These are phyloP conservation scores for Sarcomyxa edulis DNA, from an alignment of 768 basidiomycete species.

Conservation along the genomic window DNA sequence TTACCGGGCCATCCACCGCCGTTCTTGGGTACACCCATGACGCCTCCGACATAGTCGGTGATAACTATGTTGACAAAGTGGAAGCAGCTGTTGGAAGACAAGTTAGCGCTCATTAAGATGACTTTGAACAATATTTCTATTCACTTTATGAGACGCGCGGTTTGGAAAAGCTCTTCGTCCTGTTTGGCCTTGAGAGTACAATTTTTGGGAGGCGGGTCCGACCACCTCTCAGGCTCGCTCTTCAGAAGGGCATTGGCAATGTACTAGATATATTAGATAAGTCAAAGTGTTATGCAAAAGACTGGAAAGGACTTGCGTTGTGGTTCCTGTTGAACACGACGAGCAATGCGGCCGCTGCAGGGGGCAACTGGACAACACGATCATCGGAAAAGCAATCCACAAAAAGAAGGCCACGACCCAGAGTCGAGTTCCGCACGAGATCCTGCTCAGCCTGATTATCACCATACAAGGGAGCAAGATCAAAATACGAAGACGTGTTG, in stretches of 20 bases:
- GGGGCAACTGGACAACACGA: conserved; percentile 69
- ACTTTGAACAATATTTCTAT: too few relatives aligned
- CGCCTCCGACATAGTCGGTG: too few relatives aligned
- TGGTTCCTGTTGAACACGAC: conserved; percentile 81
- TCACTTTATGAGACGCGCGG: conserved; percentile 69
- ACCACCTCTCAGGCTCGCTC: conserved; percentile 64
- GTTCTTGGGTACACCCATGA: too few relatives aligned
- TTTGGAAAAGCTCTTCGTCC: conserved; percentile 80
- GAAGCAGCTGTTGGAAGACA: too few relatives aligned
- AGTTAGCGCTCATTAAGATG: too few relatives aligned
- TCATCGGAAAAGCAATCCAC: conserved; percentile 78
- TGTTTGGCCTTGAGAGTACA: conserved; percentile 37
- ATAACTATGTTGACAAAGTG: too few relatives aligned
- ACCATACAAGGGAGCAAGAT: conserved; percentile 79
- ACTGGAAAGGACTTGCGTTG: conserved; percentile 49
- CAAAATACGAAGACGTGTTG: conserved; percentile 82
- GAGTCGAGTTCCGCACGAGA: conserved; percentile 43
- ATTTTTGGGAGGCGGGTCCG: conserved; percentile 39
- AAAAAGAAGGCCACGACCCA: conserved; percentile 62
- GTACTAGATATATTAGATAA: conserved; percentile 42
- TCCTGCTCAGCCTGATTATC: conserved; percentile 57
- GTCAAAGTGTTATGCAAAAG: neutral
- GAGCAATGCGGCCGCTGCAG: conserved; percentile 65
- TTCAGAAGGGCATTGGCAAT: conserved; percentile 72
- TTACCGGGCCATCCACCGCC: too few relatives aligned